phyloP scores from a whole-genome alignment of 164 flowering plant genomes.

The Magnolia changhungtana region DNA sequence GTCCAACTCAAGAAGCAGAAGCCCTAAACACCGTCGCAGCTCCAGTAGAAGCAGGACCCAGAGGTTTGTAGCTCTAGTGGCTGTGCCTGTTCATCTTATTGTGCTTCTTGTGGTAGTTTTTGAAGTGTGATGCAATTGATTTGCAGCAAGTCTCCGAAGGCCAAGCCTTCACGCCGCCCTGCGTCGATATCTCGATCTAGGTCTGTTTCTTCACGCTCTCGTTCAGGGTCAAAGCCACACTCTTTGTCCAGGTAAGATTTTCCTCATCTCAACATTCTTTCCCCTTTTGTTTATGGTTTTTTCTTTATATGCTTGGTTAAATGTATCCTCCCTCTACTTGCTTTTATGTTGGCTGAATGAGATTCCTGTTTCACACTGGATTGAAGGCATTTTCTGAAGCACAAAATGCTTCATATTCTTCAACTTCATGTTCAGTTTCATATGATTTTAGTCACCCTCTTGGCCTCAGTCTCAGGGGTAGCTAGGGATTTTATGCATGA shows the following conservation, averaged over 20 bases:
- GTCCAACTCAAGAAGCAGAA: slow-evolving; percentile 51
- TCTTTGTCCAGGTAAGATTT: slow-evolving; percentile 38
- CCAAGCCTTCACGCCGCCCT: slow-evolving; percentile 29
- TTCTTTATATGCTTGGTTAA: too few relatives aligned
- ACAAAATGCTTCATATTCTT: too few relatives aligned
- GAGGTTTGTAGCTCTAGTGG: slow-evolving; percentile 30
- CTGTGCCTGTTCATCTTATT: too few relatives aligned
- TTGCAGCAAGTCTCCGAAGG: slow-evolving; percentile 52
- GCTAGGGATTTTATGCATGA: too few relatives aligned
- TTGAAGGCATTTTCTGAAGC: too few relatives aligned
- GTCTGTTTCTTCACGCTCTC: slow-evolving; percentile 45
- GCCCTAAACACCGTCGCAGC: slow-evolving; percentile 53
- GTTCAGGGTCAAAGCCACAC: slow-evolving; percentile 31
- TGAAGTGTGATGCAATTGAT: not conserved
- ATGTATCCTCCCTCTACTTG: too few relatives aligned
- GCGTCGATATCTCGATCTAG: slow-evolving; percentile 41
- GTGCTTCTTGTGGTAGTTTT: not conserved
- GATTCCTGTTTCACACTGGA: too few relatives aligned
- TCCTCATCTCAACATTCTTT: not conserved
- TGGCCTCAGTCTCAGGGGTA: too few relatives aligned
- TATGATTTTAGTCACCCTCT: too few relatives aligned
- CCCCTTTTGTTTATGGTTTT: not conserved
- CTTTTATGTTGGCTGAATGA: too few relatives aligned
- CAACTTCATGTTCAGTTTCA: too few relatives aligned
- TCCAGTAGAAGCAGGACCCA: slow-evolving; percentile 49